Percentiles rank a stretch among this genome's conserved stretches.
Conservation (phyloP, 768 basidiomycete genomes). For the Xerocomus spinulosus region DNA sequence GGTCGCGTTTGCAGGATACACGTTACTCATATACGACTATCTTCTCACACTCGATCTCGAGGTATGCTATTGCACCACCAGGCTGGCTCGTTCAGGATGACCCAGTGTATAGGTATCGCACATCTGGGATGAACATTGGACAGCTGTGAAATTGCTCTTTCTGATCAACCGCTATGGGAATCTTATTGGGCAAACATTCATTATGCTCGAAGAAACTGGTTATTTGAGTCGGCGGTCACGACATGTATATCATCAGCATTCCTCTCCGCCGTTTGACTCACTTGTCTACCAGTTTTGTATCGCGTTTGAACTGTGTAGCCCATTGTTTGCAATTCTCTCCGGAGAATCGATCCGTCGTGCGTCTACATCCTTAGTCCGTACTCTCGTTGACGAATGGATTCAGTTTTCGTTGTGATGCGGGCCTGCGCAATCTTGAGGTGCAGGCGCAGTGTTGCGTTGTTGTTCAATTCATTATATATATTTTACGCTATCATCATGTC, state of each 20-base stretch:
- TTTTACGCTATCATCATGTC: constrained; percentile 1
- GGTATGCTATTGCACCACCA: constrained; percentile 8
- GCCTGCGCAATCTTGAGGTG: constrained; percentile 22
- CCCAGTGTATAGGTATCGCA: constrained; percentile 7
- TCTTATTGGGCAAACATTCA: constrained; percentile 17
- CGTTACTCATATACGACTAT: constrained; percentile 25
- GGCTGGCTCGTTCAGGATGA: background rate
- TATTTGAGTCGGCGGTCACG: constrained; percentile 10
- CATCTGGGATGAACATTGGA: constrained; percentile 13
- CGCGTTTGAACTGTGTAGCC: background rate
- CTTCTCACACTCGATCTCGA: constrained; percentile 25
- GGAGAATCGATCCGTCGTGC: constrained; percentile 11
- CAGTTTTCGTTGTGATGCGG: constrained; percentile 26
- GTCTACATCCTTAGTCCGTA: background rate
- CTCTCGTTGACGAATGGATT: background rate
- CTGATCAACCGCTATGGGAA: constrained; percentile 14
- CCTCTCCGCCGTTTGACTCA: background rate
- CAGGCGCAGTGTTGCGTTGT: background rate
- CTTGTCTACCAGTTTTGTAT: constrained; percentile 5
- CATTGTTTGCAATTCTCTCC: background rate
- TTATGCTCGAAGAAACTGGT: constrained; percentile 22
- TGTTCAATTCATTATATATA: constrained; percentile 6
- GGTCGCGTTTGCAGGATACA: constrained; percentile 13
- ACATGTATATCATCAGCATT: background rate
- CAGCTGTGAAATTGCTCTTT: constrained; percentile 5